Conservation (phyloP, 176 grass and related monocot genomes). For the Musa schizocarpa region DNA sequence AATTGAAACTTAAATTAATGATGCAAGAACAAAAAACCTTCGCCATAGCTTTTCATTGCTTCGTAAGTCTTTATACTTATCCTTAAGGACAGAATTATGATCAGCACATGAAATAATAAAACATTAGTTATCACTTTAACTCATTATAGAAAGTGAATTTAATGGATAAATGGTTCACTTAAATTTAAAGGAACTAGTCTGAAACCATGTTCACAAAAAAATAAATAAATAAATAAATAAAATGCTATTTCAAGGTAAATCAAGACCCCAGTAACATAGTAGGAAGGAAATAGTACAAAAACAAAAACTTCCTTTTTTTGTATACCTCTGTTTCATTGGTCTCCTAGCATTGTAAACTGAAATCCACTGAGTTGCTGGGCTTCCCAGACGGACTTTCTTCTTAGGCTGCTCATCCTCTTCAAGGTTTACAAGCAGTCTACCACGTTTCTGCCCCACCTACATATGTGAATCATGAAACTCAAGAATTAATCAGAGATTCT, state of each 20-base stretch:
- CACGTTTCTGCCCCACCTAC: conserved; percentile 95
- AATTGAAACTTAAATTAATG: too few species aligned
- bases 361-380: conserved; percentile 93
- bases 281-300: not conserved
- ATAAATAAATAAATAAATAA: not conserved
- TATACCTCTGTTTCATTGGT: conserved; percentile 96
- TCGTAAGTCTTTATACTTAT: too few species aligned
- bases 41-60: too few species aligned
- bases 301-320: not conserved
- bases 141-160: too few species aligned
- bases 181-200: too few species aligned
- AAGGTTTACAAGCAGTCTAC: conserved; percentile 62
- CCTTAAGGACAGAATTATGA: too few species aligned
- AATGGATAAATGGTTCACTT: too few species aligned
- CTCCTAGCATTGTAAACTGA: conserved; percentile 94
- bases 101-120: too few species aligned
- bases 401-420: conserved; percentile 97
- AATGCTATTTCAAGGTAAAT: not conserved
- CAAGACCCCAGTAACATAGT: not conserved
- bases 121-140: too few species aligned
- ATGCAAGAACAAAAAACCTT: too few species aligned
- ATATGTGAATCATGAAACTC: conserved; percentile 5
- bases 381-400: conserved; percentile 95
- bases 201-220: not conserved
- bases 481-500: conserved; percentile 6